Base-by-base conservation (phyloP, 495 filamentous ascomycete species). In the Xylaria grammica region DNA sequence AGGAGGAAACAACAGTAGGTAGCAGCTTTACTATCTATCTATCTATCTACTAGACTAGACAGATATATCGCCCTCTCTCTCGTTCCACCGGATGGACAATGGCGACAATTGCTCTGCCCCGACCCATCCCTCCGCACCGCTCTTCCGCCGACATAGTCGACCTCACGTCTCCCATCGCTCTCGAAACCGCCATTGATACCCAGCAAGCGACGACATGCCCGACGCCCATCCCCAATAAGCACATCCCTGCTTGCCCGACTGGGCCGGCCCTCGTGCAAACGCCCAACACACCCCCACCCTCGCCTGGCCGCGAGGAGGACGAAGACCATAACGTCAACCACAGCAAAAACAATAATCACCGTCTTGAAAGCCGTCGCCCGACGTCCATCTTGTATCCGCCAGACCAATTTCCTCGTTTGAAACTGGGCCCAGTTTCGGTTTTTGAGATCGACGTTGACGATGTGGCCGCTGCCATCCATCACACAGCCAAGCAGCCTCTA, bases 201-300 rank as follows among this genome's bases (percentile, higher is more conserved):
- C 78, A 79, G 48, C 69, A 75, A 57, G 71, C 79, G 53, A 76
- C 60, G 46, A 17, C 60, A 42, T 72, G 75, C 46, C 80, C 81
- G 11, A 71, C 74, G 11, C 85, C 91, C 13, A 84, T 97, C 24
- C 94, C 95, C 9, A 97, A 97, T 77, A 97, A 96, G 73, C 92
- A 96, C 77, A 78, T 97, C 15, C 91, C 93, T 8, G 81, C 89
- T 54, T 94, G 92, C 70, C 89, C 93, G n/a, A 85, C 93, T 9
- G 91, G 91, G 0, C 88, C 91, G 9, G 80, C 84, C 10, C 89
- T 89, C 9, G 73, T 80, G 49, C 77, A 85, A 60, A 82, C 84
- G 38, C 84, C 82, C 62, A 86, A 82, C 69, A 91, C 83, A 26
- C 90, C 90, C 42, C 89, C 90, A 7, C 83, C 87, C 20, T 91